These are phyloP conservation scores for Globisporangium cylindrosporum DNA, from an alignment of 352 stramenopile species.

Conservation along the genomic window DNA sequence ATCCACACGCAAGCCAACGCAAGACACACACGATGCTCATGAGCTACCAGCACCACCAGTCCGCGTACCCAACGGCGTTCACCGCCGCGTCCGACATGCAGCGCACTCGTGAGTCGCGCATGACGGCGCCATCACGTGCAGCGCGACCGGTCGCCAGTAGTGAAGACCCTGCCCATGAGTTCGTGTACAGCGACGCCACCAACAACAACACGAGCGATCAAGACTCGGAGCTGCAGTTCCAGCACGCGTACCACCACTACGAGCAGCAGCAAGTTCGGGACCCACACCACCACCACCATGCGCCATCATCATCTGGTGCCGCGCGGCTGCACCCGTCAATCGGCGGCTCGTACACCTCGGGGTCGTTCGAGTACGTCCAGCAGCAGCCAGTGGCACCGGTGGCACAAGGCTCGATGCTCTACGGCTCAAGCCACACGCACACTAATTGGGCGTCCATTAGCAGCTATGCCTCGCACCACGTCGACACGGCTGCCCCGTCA, in stretches of 20 bases:
- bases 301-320: not conserved
- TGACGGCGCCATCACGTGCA: not conserved
- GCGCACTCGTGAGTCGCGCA: constrained; percentile 1
- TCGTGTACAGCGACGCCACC: not conserved
- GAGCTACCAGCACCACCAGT: constrained; percentile 10
- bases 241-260: not conserved
- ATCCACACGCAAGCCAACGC: not conserved
- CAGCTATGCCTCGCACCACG: not conserved
- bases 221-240: not conserved
- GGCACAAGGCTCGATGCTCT: not conserved
- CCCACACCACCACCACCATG: not conserved
- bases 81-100: constrained; percentile 12
- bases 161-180: not conserved
- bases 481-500: not conserved
- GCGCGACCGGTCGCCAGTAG: not conserved
- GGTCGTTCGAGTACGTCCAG: not conserved
- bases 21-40: constrained; percentile 12
- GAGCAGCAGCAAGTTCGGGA: not conserved
- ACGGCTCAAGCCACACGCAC: not conserved
- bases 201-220: not conserved
- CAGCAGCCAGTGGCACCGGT: not conserved
- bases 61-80: constrained; percentile 1
- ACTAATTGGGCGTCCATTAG: not conserved
- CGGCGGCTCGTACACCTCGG: not conserved
- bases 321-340: not conserved